Evolutionary conservation across 208 protist species (phyloP).

Genomic region (Trypanosoma rangeli): DNA sequence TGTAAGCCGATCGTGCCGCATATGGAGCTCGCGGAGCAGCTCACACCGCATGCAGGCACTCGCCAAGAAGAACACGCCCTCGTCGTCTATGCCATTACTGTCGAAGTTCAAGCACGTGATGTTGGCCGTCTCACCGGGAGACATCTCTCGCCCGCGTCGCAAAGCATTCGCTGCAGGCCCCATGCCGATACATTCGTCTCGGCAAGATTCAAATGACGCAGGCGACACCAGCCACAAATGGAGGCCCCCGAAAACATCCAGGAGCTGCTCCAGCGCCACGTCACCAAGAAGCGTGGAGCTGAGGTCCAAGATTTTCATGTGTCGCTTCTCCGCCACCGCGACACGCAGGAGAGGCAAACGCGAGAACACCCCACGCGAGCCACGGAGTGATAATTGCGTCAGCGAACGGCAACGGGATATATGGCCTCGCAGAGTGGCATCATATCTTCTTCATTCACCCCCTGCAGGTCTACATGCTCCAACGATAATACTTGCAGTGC

Average conservation of each 20-base stretch:
- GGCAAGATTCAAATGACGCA: conserved; percentile 50
- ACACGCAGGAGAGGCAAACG: conserved; percentile 21
- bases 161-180: conserved; percentile 31
- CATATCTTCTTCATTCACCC: conserved; percentile 26
- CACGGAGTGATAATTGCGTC: conserved; percentile 38
- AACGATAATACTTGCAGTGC: conserved; percentile 31
- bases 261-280: conserved; percentile 30
- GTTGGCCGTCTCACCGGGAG: conserved; percentile 7
- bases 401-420: conserved; percentile 28
- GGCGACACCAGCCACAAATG: conserved; percentile 56
- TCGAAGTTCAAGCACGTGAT: conserved; percentile 50
- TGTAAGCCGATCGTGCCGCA: conserved; percentile 62
- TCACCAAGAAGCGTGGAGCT: conserved; percentile 49
- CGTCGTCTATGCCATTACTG: conserved; percentile 48
- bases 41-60: conserved; percentile 45
- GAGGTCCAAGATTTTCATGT: conserved; percentile 39
- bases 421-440: conserved; percentile 30
- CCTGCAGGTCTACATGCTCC: conserved; percentile 32
- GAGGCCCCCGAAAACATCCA: conserved; percentile 32
- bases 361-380: conserved; percentile 24
- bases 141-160: conserved; percentile 17
- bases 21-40: conserved; percentile 37
- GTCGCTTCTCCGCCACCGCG: conserved; percentile 26
- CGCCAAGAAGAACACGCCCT: conserved; percentile 44
- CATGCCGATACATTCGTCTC: conserved; percentile 50